A percentile compares a stretch with the other conserved stretches of the same genome.
Evolutionary conservation across 805 yeast genomes (phyloP).

Genomic region (Saturnispora serradocipensis): DNA sequence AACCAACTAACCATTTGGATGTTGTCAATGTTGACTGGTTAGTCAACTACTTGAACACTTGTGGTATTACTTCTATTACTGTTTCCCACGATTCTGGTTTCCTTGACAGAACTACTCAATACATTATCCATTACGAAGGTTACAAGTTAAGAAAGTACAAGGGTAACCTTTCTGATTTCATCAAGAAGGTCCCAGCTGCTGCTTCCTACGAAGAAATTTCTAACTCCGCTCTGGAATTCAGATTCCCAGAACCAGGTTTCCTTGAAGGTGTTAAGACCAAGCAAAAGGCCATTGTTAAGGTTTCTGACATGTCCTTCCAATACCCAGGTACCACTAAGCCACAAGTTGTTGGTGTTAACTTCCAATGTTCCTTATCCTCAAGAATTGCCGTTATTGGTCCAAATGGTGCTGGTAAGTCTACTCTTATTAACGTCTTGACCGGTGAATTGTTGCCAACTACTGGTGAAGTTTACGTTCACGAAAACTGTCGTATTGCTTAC

Average conservation of each 20-base stretch:
- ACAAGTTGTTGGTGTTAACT: conserved; percentile 80
- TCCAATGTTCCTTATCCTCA: conserved; percentile 98
- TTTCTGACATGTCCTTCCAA: conserved; percentile 95
- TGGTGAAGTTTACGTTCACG: conserved; percentile 99
- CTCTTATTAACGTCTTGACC: conserved; percentile 95
- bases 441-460: conserved; percentile 98
- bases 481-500: conserved; percentile 99
- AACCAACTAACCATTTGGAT: conserved; percentile 99
- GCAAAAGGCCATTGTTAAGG: conserved; percentile 99
- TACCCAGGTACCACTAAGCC: conserved; percentile 98
- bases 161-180: conserved; percentile 99
- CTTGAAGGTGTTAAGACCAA: conserved; percentile 99
- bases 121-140: conserved; percentile 99
- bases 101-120: conserved; percentile 95
- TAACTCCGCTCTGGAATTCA: conserved; percentile 94
- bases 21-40: conserved; percentile 99
- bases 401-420: conserved; percentile 99
- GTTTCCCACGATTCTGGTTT: conserved; percentile 99
- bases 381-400: conserved; percentile 99
- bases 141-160: conserved; percentile 99
- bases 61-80: conserved; percentile 97
- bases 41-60: conserved; percentile 96
- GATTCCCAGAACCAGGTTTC: conserved; percentile 99
- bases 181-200: conserved; percentile 97
- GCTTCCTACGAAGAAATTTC: conserved; percentile 97